Conservation (phyloP, 768 basidiomycete species). For the Serpula lacrymans region DNA sequence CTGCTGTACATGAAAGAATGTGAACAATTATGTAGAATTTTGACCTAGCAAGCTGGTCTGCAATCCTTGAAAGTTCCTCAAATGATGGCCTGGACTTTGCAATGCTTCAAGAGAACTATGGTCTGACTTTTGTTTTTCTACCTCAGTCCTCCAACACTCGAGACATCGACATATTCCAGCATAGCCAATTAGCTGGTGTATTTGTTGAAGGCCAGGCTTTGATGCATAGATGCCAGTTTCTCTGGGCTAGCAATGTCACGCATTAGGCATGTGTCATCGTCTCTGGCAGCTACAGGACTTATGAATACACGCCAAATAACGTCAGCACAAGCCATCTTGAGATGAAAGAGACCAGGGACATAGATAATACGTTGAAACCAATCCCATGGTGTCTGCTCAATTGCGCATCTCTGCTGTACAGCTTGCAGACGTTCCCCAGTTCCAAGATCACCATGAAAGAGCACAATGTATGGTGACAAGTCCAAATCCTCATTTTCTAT, state of each 20-base stretch:
- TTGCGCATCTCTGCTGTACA: conserved; percentile 2
- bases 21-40: no score
- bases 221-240: background rate
- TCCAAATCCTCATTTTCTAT: conserved; percentile 2
- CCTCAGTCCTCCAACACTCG: background rate
- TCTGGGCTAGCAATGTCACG: conserved; percentile 8
- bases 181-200: background rate
- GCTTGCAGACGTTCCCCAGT: conserved; percentile 18
- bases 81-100: no score
- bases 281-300: conserved; percentile 8
- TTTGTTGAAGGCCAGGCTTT: background rate
- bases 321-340: conserved; percentile 29
- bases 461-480: conserved; percentile 12
- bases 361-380: conserved; percentile 18
- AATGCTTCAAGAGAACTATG: no score
- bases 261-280: conserved; percentile 16
- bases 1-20: no score
- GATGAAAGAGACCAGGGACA: conserved; percentile 24
- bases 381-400: conserved; percentile 14
- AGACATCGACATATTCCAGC: background rate
- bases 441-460: conserved; percentile 27
- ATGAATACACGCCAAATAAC: conserved; percentile 23
- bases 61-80: no score
- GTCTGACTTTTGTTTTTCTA: no score
- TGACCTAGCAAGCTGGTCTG: no score